These are phyloP conservation scores for Candida sanyaensis DNA, from an alignment of 1,139 yeast species.

Conservation along the genomic window DNA sequence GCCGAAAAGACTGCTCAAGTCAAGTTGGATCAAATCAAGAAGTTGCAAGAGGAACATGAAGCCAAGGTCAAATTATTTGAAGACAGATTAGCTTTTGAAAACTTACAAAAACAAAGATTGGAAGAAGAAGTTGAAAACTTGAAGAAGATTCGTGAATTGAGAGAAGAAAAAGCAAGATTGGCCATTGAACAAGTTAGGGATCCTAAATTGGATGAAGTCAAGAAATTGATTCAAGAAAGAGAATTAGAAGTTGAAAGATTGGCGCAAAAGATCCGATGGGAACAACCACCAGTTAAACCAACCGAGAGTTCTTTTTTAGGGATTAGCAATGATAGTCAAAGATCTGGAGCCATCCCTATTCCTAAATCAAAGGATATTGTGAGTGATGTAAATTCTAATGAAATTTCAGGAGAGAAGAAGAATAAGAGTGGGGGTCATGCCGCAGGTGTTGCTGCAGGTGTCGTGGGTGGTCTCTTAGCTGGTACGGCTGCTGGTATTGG, in stretches of 20 bases:
- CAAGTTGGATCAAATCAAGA: constrained; percentile 36
- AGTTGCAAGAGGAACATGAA: constrained; percentile 35
- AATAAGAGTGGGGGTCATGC: constrained; percentile 8
- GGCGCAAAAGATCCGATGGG: constrained; percentile 4
- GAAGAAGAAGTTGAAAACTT: constrained; percentile 41
- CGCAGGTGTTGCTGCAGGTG: constrained; percentile 15
- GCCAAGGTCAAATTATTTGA: constrained; percentile 31
- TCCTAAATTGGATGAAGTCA: constrained; percentile 29
- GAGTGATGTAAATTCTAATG: constrained; percentile 1
- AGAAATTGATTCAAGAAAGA: constrained; percentile 36
- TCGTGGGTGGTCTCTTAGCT: constrained; percentile 10
- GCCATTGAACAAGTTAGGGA: constrained; percentile 28
- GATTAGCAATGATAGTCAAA: constrained; percentile 10
- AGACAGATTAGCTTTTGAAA: constrained; percentile 37
- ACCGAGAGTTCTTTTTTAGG: constrained; percentile 9
- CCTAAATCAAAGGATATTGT: constrained; percentile 6
- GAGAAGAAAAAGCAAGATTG: constrained; percentile 40
- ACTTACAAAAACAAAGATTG: constrained; percentile 35
- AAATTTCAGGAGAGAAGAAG: constrained; percentile 2
- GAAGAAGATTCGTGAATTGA: constrained; percentile 38
- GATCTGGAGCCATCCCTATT: constrained; percentile 10
- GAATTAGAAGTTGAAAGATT: constrained; percentile 38
- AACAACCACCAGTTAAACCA: neutral
- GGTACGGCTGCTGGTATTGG: constrained; percentile 14
- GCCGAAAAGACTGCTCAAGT: constrained; percentile 36